Base-by-base conservation (phyloP, 192 early-diverging fungal species). In the Gonapodya sp. region DNA sequence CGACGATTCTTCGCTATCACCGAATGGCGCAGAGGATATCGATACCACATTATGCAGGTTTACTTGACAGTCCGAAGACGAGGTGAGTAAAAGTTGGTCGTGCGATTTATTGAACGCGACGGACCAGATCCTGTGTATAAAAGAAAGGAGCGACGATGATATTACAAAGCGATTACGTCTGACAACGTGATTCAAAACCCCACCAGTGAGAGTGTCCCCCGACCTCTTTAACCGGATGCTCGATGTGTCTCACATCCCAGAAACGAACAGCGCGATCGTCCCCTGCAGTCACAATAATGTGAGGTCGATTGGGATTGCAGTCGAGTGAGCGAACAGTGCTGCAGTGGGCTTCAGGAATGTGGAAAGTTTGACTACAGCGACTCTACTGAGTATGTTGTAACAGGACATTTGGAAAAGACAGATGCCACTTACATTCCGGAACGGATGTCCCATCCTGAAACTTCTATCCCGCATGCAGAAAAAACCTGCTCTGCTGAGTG, bases 61-160 rank as follows among this genome's bases (percentile, higher is more conserved):
- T 0, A 98, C 97, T 78, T 89, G 86, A 75, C 93, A 94, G 82
- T 98, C 97, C 0, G 93, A 93, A 73, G 95, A 88, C 0, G 94
- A 93, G 0, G 94, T 90, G 35, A 98, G 87, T 30, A 98, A 84
- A 18, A 98, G 85, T 86, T 98, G 97, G 85, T 98, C 97, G 83
- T 98, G 95, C 83, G 91, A 93, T 36, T 88, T 88, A 86, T 98
- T 98, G 85, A 92, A 97, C 2, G 87, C 88, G 14, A 97, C 92
- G 1, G 87, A 86, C 91, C 92, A 95, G 18, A 97, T 88, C 95
- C 93, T 93, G 79, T 35, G 36, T 18, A 72, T 79, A 34, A 31
- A 73, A 80, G 31, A 24, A n/a, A n/a, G n/a, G n/a, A n/a, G 34
- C 14, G 64, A 1, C 24, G 36, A 34, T 78, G n/a, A 16, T 78